These are phyloP conservation scores for Apiospora koreana DNA, from an alignment of 2,329 filamentous ascomycete genomes.

Conservation along the genomic window DNA sequence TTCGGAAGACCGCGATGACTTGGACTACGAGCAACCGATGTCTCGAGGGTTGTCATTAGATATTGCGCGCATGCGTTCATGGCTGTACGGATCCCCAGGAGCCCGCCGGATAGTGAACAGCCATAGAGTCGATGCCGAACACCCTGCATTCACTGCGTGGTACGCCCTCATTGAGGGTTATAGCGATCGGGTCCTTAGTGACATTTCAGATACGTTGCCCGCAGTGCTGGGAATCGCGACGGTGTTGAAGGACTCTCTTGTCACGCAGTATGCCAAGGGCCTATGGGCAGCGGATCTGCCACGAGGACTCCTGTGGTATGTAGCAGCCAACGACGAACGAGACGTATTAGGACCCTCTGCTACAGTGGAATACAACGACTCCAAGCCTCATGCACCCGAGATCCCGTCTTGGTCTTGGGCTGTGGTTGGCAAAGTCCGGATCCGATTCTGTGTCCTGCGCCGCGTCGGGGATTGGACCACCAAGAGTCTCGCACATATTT, in stretches of 20 bases:
- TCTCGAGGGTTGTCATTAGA: not conserved
- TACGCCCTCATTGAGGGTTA: slow-evolving; percentile 21
- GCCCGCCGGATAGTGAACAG: not conserved
- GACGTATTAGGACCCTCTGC: not conserved
- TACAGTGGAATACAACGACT: fast-evolving
- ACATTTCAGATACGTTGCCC: slow-evolving; percentile 17
- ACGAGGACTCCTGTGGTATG: slow-evolving; percentile 23
- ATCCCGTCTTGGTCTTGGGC: slow-evolving; percentile 25
- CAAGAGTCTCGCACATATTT: not conserved
- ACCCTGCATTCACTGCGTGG: slow-evolving; percentile 17
- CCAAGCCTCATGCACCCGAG: fast-evolving
- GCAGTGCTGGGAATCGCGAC: slow-evolving; percentile 21
- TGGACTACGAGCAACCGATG: not conserved
- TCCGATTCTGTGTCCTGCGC: slow-evolving; percentile 15
- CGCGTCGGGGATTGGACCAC: not conserved
- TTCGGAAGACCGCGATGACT: not conserved
- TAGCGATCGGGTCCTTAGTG: slow-evolving; percentile 19
- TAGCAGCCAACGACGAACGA: slow-evolving; percentile 21
- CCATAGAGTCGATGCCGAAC: not conserved
- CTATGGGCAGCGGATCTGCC: slow-evolving; percentile 23
- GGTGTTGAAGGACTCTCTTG: not conserved
- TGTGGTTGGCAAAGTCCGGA: slow-evolving; percentile 19
- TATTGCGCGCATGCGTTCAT: slow-evolving; percentile 16
- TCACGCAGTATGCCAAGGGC: slow-evolving; percentile 17
- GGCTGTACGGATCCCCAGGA: slow-evolving; percentile 16